Conservation (phyloP, 2,329 filamentous ascomycete genomes). For the Aspergillus ustus region DNA sequence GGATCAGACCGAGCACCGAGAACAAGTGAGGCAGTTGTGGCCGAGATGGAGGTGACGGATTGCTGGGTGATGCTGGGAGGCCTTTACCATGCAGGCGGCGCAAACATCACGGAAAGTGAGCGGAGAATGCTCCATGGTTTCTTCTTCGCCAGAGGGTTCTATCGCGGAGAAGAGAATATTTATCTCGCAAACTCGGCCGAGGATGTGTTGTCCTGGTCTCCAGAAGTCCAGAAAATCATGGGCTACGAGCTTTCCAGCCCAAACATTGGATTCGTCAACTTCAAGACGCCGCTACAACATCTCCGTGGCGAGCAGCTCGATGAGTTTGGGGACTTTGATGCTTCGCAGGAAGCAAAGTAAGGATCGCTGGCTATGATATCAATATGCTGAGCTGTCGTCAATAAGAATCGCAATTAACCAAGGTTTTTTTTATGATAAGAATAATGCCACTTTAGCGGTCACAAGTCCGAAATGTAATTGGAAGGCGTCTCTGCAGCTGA, state of each 20-base stretch:
- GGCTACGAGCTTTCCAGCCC: constrained; percentile 20
- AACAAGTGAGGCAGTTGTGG: constrained; percentile 6
- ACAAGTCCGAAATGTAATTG: background rate
- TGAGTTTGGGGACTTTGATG: constrained; percentile 13
- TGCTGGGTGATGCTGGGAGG: constrained; percentile 20
- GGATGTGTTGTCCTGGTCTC: constrained; percentile 19
- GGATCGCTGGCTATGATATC: background rate
- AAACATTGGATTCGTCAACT: constrained; percentile 15
- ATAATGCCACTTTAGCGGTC: background rate
- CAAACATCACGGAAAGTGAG: constrained; percentile 12
- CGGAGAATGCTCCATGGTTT: constrained; percentile 18
- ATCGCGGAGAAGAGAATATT: constrained; percentile 19
- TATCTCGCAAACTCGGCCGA: constrained; percentile 16
- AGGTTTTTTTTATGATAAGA: background rate
- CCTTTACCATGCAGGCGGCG: constrained; percentile 19
- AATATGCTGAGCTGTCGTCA: background rate
- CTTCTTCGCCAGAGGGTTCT: constrained; percentile 19
- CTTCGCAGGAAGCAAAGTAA: constrained; percentile 14
- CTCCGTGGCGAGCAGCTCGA: constrained; percentile 9
- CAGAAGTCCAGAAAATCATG: constrained; percentile 16
- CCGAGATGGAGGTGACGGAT: constrained; percentile 17
- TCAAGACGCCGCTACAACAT: constrained; percentile 13
- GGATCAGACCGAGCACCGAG: constrained; percentile 13
- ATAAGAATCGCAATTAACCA: background rate
- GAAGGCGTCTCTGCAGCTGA: background rate